phyloP scores from a whole-genome alignment of 805 yeast species.

The Cyberlindnera suaveolens region DNA sequence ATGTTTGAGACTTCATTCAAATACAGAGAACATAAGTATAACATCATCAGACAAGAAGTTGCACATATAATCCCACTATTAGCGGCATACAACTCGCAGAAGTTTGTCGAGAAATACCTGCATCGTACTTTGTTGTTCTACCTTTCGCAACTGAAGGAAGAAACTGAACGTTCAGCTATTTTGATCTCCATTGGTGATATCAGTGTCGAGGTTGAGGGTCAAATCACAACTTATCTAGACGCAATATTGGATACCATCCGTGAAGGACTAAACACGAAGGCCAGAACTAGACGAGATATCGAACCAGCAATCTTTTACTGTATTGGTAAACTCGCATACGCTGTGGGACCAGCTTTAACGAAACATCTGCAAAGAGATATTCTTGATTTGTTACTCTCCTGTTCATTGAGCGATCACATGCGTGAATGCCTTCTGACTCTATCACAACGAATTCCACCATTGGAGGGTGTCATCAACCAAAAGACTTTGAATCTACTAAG shows the following conservation, averaged over 20 bases:
- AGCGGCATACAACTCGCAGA: conserved; percentile 68
- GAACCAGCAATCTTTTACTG: conserved; percentile 88
- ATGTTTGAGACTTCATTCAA: conserved; percentile 69
- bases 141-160: conserved; percentile 68
- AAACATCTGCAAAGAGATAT: conserved; percentile 82
- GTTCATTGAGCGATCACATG: conserved; percentile 81
- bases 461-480: conserved; percentile 66
- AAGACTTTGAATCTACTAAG: conserved; percentile 68
- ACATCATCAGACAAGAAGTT: conserved; percentile 77
- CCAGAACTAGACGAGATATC: conserved; percentile 58
- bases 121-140: conserved; percentile 75
- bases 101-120: conserved; percentile 75
- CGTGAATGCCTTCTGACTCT: conserved; percentile 66
- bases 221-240: conserved; percentile 82
- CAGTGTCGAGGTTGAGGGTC: conserved; percentile 67
- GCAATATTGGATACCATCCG: conserved; percentile 78
- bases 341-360: conserved; percentile 90
- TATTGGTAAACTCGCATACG: conserved; percentile 75
- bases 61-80: conserved; percentile 76
- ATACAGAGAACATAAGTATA: conserved; percentile 72
- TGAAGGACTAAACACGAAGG: conserved; percentile 57
- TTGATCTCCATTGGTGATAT: conserved; percentile 81
- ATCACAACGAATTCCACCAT: conserved; percentile 69
- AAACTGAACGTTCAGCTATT: conserved; percentile 70
- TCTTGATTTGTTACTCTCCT: conserved; percentile 69